A percentile compares a stretch with the other conserved stretches of the same genome.
Conservation (phyloP, 768 basidiomycete species). For the Guyanaporus albipodus region DNA sequence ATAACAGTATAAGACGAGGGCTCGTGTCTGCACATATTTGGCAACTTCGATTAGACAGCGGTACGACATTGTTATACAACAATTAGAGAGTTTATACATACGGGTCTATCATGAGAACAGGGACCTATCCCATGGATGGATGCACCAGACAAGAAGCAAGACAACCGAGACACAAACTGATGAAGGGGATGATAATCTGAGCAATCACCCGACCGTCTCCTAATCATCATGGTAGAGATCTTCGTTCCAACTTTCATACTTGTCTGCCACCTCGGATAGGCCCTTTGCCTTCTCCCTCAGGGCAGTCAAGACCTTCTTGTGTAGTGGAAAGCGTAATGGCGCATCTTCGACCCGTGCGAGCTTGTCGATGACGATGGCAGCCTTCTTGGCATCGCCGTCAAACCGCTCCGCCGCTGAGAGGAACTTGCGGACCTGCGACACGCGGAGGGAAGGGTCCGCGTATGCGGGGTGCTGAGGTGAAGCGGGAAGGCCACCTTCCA, state of each 20-base stretch:
- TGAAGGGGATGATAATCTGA: too few species aligned
- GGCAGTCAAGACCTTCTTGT: conserved; percentile 1
- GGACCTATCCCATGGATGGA: too few species aligned
- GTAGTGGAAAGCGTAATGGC: conserved; percentile 15
- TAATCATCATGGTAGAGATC: conserved; percentile 11
- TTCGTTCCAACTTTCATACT: conserved; percentile 16
- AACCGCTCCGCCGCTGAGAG: neutral
- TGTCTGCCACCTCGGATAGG: conserved; percentile 7
- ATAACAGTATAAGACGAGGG: too few species aligned
- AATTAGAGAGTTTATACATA: too few species aligned
- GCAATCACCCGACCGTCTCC: too few species aligned
- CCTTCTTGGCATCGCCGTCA: conserved; percentile 16
- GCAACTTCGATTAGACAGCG: too few species aligned
- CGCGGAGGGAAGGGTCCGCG: conserved; percentile 1
- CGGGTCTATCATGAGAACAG: too few species aligned
- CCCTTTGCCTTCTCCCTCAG: conserved; percentile 14
- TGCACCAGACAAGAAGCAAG: too few species aligned
- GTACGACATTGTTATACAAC: too few species aligned
- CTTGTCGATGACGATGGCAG: conserved; percentile 14
- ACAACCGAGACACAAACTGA: too few species aligned
- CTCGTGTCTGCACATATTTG: too few species aligned
- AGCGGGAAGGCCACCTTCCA: neutral
- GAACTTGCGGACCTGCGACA: conserved; percentile 3
- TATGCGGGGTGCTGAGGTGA: conserved; percentile 21
- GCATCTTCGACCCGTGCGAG: conserved; percentile 12